Evolutionary conservation across 352 stramenopile genomes (phyloP).

Genomic region (Pythium apleroticum): DNA sequence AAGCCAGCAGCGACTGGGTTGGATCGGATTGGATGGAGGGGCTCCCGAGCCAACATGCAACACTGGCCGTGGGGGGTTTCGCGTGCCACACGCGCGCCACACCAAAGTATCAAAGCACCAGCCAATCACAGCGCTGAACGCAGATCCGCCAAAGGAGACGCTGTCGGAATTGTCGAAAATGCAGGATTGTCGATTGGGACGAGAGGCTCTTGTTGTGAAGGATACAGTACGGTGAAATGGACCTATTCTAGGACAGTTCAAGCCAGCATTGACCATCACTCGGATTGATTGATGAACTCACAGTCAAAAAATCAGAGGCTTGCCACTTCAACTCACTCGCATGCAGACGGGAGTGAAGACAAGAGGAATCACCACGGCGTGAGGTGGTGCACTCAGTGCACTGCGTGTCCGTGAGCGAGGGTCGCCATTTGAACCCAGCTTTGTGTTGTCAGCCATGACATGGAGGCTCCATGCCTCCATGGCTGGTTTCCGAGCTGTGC

Average conservation of each 20-base stretch:
- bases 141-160: too few relatives aligned
- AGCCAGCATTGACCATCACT: slow-evolving; percentile 10
- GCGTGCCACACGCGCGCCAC: slow-evolving; percentile 16
- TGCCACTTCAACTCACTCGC: background rate
- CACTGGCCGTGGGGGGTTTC: slow-evolving; percentile 3
- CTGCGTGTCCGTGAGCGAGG: background rate
- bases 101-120: slow-evolving; percentile 19
- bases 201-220: background rate
- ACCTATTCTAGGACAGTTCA: background rate
- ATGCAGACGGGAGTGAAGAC: background rate
- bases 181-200: too few relatives aligned
- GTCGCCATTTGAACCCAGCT: background rate
- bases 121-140: slow-evolving; percentile 6
- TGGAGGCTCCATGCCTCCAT: too few relatives aligned
- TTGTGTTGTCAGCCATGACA: too few relatives aligned
- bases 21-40: slow-evolving; percentile 7
- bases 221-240: background rate
- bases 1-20: background rate
- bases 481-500: too few relatives aligned
- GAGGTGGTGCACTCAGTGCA: background rate
- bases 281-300: background rate
- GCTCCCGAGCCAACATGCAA: slow-evolving; percentile 3
- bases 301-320: background rate
- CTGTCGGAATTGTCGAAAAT: slow-evolving; percentile 18
- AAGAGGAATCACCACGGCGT: background rate